Conservation (phyloP, 306 rosid genomes). For the Arachis hypogaea region DNA sequence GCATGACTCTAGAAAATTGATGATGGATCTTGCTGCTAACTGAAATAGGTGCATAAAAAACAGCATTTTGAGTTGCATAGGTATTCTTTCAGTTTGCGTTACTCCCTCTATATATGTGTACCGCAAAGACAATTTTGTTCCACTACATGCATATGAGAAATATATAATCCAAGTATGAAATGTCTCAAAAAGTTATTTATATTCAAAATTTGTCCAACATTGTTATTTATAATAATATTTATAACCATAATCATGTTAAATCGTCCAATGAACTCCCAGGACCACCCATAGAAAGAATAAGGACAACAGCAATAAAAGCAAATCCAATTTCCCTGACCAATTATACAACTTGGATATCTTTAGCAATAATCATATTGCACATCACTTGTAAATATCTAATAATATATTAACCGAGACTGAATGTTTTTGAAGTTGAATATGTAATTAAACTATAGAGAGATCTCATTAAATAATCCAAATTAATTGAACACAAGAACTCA, state of each 20-base stretch:
- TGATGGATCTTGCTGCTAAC: background rate
- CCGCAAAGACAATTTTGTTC: no score
- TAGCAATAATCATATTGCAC: slow-evolving; percentile 5
- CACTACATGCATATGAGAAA: no score
- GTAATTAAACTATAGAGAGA: background rate
- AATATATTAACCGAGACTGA: background rate
- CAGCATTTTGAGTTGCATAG: background rate
- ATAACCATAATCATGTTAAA: background rate
- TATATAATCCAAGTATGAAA: no score
- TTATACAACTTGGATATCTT: background rate
- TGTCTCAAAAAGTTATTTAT: no score
- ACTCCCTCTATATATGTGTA: no score
- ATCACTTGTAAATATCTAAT: background rate
- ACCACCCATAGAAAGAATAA: background rate
- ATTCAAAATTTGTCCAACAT: no score
- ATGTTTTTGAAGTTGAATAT: background rate
- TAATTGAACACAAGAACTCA: slow-evolving; percentile 32
- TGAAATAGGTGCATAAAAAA: background rate
- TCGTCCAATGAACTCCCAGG: background rate
- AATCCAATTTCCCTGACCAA: background rate
- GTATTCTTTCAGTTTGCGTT: no score
- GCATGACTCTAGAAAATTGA: slow-evolving; percentile 5
- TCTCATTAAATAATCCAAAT: slow-evolving; percentile 18
- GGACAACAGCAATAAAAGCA: background rate
- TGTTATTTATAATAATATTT: no score